Evolutionary conservation across 139 green algal species (phyloP).

Genomic region (Gonium pectorale): DNA sequence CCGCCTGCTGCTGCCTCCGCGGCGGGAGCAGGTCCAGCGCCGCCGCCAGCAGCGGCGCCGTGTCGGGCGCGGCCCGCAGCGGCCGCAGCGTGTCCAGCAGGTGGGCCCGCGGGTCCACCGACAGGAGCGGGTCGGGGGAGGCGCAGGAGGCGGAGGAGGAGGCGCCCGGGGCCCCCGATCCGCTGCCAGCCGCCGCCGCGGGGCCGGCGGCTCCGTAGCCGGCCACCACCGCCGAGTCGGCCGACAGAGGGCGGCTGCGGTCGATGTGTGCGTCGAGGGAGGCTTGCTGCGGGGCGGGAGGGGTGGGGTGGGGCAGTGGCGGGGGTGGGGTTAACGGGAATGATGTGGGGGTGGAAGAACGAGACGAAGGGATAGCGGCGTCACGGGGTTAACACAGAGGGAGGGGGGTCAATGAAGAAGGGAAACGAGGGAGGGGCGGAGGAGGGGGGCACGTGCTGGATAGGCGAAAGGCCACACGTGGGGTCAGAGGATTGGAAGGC

Average conservation of each 20-base stretch:
- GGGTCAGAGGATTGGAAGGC: too few species aligned
- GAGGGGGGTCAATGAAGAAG: background rate
- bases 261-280: conserved; percentile 39
- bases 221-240: conserved; percentile 8
- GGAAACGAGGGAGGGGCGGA: too few species aligned
- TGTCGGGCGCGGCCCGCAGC: conserved; percentile 8
- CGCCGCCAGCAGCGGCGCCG: background rate
- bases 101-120: background rate
- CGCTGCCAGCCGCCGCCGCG: background rate
- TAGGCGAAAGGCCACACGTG: background rate
- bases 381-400: too few species aligned
- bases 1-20: conserved; percentile 24
- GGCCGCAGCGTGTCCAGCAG: background rate
- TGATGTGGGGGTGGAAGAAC: background rate
- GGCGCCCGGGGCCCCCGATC: background rate
- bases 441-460: background rate
- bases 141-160: background rate
- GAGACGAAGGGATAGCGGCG: too few species aligned
- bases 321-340: too few species aligned
- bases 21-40: conserved; percentile 27
- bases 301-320: background rate
- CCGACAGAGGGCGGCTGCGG: conserved; percentile 10
- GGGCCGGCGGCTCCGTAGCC: background rate
- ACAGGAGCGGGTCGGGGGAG: background rate
- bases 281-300: conserved; percentile 2